Conservation (phyloP, 2,329 filamentous ascomycete species). For the Fusarium protoensiforme region DNA sequence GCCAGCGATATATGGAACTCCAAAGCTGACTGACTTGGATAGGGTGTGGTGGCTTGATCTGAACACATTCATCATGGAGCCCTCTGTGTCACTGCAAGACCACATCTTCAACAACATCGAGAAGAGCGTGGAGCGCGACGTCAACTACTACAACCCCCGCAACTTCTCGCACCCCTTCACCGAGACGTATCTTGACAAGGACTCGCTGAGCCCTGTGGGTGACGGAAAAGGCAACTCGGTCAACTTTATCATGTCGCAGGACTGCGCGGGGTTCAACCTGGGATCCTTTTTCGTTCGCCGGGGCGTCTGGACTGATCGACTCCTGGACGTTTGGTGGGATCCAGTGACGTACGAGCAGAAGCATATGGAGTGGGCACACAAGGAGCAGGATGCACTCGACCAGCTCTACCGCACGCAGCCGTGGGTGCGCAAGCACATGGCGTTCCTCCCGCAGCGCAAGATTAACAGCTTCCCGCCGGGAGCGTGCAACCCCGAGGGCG, state of each 20-base stretch:
- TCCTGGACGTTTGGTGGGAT: slow-evolving; percentile 98
- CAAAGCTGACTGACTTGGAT: slow-evolving; percentile 49
- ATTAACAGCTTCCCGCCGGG: slow-evolving; percentile 95
- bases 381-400: slow-evolving; percentile 95
- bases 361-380: slow-evolving; percentile 99
- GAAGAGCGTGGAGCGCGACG: slow-evolving; percentile 87
- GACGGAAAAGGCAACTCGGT: slow-evolving; percentile 83
- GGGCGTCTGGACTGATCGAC: slow-evolving; percentile 87
- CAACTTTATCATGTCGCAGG: slow-evolving; percentile 89
- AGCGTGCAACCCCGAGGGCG: slow-evolving; percentile 79
- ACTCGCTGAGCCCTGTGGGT: slow-evolving; percentile 77
- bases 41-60: slow-evolving; percentile 99
- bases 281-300: slow-evolving; percentile 94
- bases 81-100: slow-evolving; percentile 85
- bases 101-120: slow-evolving; percentile 89
- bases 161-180: slow-evolving; percentile 89
- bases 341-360: slow-evolving; percentile 97
- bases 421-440: slow-evolving; percentile 90
- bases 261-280: slow-evolving; percentile 95
- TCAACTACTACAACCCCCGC: slow-evolving; percentile 94
- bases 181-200: slow-evolving; percentile 79
- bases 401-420: slow-evolving; percentile 91
- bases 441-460: slow-evolving; percentile 88
- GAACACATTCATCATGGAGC: slow-evolving; percentile 98
- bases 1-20: not conserved